These are phyloP conservation scores for Diatrype stigma DNA, from an alignment of 2,329 filamentous ascomycete species.

Conservation along the genomic window DNA sequence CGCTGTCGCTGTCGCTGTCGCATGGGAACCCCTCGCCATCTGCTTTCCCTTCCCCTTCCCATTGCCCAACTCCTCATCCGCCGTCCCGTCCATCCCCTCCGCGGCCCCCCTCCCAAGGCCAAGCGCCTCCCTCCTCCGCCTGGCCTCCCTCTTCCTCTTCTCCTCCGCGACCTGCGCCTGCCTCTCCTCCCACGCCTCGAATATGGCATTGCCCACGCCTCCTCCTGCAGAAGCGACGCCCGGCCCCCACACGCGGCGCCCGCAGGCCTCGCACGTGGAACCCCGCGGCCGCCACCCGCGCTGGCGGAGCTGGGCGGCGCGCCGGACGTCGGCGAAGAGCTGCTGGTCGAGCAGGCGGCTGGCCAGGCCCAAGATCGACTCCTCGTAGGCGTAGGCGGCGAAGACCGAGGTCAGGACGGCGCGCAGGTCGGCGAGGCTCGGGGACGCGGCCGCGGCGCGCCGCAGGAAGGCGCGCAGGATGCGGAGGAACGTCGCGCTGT, in stretches of 20 bases:
- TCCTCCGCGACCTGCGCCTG: constrained; percentile 44
- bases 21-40: constrained; percentile 28
- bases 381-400: constrained; percentile 91
- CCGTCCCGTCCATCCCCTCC: constrained; percentile 18
- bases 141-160: constrained; percentile 40
- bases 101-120: constrained; percentile 33
- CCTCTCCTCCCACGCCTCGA: constrained; percentile 74
- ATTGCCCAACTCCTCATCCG: constrained; percentile 31
- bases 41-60: constrained; percentile 54
- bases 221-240: constrained; percentile 71
- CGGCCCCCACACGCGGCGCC: constrained; percentile 80
- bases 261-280: constrained; percentile 84
- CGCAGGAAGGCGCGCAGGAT: constrained; percentile 86
- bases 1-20: constrained; percentile 27
- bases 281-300: constrained; percentile 85
- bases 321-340: constrained; percentile 76
- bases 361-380: constrained; percentile 79
- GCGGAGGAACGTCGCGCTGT: constrained; percentile 75
- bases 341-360: constrained; percentile 85
- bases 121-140: constrained; percentile 19
- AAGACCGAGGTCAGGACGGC: constrained; percentile 86
- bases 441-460: constrained; percentile 74
- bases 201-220: constrained; percentile 47
- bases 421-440: constrained; percentile 81
- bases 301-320: constrained; percentile 70